Evolutionary conservation across 2,329 filamentous ascomycete species (phyloP), one percentile per base, ranked within the genome.

Genomic region (Aspergillus ochraceus): DNA sequence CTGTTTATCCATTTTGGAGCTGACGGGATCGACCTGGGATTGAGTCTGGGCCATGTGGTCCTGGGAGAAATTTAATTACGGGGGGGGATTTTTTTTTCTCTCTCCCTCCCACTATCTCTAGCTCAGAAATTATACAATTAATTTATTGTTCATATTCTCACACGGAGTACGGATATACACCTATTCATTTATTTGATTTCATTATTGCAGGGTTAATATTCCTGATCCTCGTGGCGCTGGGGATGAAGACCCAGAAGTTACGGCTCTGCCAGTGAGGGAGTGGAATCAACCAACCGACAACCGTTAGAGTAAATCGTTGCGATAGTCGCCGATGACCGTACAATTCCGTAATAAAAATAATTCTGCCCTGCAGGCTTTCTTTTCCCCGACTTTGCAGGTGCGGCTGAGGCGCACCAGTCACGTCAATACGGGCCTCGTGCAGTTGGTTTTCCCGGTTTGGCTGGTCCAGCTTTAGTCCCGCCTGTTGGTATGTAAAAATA

Each of bases 261-360:
- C 39, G 24, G 52, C 42, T 58, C 36, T 42, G 36, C 36, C 36
- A 42, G 14, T 51, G 32, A 30, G 32, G 24, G 52, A 62, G 52
- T 46, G 54, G 47, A 49, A 58, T 45, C 54, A 56, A 57, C 59
- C 58, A 65, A 60, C 60, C 54, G 49, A 52, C 47, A 61, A 60
- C 64, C 64, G 64, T 66, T 65, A 61, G 60, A 63, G 62, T 57
- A 56, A 61, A 62, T 52, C 26, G 26, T 52, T 58, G 54, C 42
- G 32, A 19, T n/a, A n/a, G 42, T 47, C 30, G n/a, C 53, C 53
- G 30, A 39, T 49, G 39, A 42, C 19, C 5, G 53, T 55, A 55
- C 45, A 20, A 20, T 55, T 55, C 45, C 36, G 47, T 49, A 49
- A 20, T 36, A n/a, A 55, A 45, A 49, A 55, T 49, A 32, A 32